phyloP scores from a whole-genome alignment of 768 basidiomycete genomes.

The Macrolepiota dolichaula region DNA sequence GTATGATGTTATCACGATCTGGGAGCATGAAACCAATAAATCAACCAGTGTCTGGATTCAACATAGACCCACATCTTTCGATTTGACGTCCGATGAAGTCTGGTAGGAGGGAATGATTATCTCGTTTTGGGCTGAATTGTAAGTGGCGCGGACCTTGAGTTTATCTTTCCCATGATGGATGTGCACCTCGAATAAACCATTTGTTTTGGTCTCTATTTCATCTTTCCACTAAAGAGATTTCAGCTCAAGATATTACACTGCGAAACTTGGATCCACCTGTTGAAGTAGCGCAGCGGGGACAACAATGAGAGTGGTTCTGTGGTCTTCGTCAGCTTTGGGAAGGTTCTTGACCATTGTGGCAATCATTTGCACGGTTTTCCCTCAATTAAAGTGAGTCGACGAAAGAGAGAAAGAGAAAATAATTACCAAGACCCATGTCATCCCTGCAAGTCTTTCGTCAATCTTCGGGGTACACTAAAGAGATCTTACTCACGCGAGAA shows the following conservation, averaged over 20 bases:
- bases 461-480: neutral
- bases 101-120: conserved; percentile 13
- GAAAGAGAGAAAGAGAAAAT: neutral
- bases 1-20: conserved; percentile 79
- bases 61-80: conserved; percentile 43
- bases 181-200: conserved; percentile 56
- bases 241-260: neutral
- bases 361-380: conserved; percentile 79
- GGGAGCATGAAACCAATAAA: neutral
- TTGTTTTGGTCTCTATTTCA: conserved; percentile 67
- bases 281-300: conserved; percentile 73
- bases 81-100: conserved; percentile 44
- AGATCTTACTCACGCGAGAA: conserved; percentile 47
- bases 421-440: conserved; percentile 64
- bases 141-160: conserved; percentile 36
- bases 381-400: conserved; percentile 20
- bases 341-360: conserved; percentile 71
- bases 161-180: conserved; percentile 75
- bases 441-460: conserved; percentile 36
- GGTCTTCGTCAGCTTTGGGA: conserved; percentile 41
- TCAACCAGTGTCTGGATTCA: neutral
- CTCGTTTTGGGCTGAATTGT: neutral
- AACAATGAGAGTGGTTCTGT: conserved; percentile 64
- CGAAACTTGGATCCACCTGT: conserved; percentile 41
- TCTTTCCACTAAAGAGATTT: conserved; percentile 56